Evolutionary conservation across 176 grass and related monocot genomes (phyloP).

Genomic region (Aegilops longissima): DNA sequence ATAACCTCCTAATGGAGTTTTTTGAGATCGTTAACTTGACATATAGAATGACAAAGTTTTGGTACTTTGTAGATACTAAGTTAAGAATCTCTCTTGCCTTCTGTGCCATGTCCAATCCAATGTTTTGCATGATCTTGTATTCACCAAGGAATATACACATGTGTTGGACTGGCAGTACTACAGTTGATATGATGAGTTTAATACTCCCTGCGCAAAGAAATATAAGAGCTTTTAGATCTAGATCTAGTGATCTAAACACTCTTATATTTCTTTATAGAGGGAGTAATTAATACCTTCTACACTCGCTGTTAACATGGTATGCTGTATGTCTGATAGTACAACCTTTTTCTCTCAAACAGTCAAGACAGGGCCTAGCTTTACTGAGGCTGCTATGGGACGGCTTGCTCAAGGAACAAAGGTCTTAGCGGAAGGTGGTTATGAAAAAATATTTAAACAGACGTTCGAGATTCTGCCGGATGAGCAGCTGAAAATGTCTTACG

Average conservation of each 20-base stretch:
- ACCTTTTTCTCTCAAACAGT: constrained; percentile 42
- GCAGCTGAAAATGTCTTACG: constrained; percentile 69
- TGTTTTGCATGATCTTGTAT: constrained; percentile 5
- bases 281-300: background rate
- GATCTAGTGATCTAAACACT: too few relatives aligned
- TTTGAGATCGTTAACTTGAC: background rate
- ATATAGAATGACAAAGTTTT: background rate
- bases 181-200: background rate
- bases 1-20: constrained; percentile 18
- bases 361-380: constrained; percentile 87
- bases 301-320: background rate
- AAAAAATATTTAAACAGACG: constrained; percentile 88
- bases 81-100: background rate
- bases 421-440: constrained; percentile 90
- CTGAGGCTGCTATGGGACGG: constrained; percentile 84
- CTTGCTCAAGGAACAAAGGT: constrained; percentile 94
- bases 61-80: background rate
- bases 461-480: constrained; percentile 75
- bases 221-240: too few relatives aligned
- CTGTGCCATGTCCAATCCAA: constrained; percentile 5
- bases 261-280: too few relatives aligned
- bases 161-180: background rate
- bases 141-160: background rate
- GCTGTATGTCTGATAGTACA: constrained; percentile 4
- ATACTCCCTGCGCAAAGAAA: background rate